Evolutionary conservation across 1,139 yeast genomes (phyloP), one percentile per base, ranked within the genome.

Genomic region (Sugiyamaella castrensis): DNA sequence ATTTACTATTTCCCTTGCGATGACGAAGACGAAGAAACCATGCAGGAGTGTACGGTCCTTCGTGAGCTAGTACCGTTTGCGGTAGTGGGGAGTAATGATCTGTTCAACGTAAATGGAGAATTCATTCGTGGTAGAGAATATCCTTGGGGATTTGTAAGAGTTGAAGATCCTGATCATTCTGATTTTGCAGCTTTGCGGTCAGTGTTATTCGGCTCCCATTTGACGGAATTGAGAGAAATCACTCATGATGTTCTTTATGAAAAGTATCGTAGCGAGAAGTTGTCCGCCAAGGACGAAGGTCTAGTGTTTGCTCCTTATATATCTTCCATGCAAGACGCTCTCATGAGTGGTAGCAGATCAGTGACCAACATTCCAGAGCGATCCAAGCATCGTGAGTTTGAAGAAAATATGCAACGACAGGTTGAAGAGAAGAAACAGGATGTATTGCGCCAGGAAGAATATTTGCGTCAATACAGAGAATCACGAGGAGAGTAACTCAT

Each of bases 161-260:
- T 91, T 43, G 91, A 87, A 62, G 94, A 92, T 65, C 82, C 95
- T 16, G 79, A 79, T 50, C 79, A 83, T 59, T 83, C 94, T 48
- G 98, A 92, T 67, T 88, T 92, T 66, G 77, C 84, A n/a, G 77
- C 85, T 24, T 74, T 92, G 61, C 82, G 91, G 64, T 83, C 89
- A 48, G 91, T 92, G 1, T 70, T 92, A 43, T 78, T 92, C 61
- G 92, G 95, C 41, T 82, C 96, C n/a, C 98, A 92, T 66, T 75
- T 92, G 60, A 91, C 87, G 64, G 98, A 92, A 65, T 79, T 92
- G 68, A 87, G 91, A 68, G 98, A 92, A 63, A 80, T 84, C 64
- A 92, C 98, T 19, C 96, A 89, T 65, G 96, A 89, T 65, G 81
- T 87, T 60, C 74, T 91, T 56, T 92, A 92, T 66, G 98, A 92